phyloP scores from a whole-genome alignment of 495 filamentous ascomycete species.

The Rostrohypoxylon terebratum region DNA sequence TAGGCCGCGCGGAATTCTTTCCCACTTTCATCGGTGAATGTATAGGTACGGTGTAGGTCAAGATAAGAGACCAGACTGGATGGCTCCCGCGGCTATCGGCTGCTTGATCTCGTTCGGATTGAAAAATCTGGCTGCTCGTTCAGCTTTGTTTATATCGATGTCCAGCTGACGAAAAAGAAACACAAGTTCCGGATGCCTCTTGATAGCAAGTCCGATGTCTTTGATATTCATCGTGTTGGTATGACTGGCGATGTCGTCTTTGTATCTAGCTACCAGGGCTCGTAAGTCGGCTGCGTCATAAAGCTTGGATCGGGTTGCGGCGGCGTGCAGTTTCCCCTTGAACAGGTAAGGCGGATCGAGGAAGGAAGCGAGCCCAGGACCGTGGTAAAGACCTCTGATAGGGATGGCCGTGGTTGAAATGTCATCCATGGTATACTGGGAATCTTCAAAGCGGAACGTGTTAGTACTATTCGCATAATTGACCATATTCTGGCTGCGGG shows the following conservation, averaged over 20 bases:
- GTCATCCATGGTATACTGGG: not conserved
- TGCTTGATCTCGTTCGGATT: not conserved
- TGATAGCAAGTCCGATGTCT: constrained; percentile 1
- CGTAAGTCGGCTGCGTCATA: constrained; percentile 45
- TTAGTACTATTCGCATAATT: not conserved
- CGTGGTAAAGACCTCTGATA: constrained; percentile 23
- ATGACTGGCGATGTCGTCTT: not conserved
- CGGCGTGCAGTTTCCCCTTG: constrained; percentile 49
- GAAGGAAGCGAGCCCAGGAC: constrained; percentile 34
- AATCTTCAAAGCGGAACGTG: not conserved
- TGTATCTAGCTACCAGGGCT: constrained; percentile 27
- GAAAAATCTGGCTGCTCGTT: not conserved
- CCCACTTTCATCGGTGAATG: not conserved
- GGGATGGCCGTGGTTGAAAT: not conserved
- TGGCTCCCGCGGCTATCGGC: not conserved
- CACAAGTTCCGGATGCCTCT: constrained; percentile 4
- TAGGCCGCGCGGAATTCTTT: not conserved
- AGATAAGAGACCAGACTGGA: not conserved
- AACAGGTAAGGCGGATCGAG: constrained; percentile 46
- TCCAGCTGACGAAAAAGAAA: not conserved
- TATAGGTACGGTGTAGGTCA: not conserved
- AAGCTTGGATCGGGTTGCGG: constrained; percentile 41
- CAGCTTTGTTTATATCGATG: not conserved
- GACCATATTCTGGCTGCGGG: too few relatives aligned
- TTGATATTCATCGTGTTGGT: not conserved